Base-by-base conservation (phyloP, 164 flowering plant species). In the Stephania cephalantha region DNA sequence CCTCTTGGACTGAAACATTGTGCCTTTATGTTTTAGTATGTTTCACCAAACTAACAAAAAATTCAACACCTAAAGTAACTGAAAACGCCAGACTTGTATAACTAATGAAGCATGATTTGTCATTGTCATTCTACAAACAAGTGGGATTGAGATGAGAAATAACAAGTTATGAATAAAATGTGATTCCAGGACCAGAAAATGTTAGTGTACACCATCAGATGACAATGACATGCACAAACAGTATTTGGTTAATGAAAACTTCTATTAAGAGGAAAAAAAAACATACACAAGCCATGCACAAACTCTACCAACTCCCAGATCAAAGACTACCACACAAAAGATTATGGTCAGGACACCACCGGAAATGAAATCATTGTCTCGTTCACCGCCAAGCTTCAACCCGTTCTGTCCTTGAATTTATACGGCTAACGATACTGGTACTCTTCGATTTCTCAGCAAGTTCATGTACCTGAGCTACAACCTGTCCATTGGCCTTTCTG, bases 311-410 rank as follows among this genome's bases (percentile, higher is more conserved):
- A 71, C 50, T 78, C 77, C 58, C 75, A 46, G 65, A 75, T 64
- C 30, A 61, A 70, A 69, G 35, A 42, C 22, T n/a, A 3, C n/a
- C 70, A 31, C 66, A 3, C 66, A 61, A 61, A 25, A 61, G 9
- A 61, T 68, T 68, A 9, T 18, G 31, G 70, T 68, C 46, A 68
- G 46, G 70, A 45, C 45, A 6, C 46, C 45, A 68, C 29, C 5
- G 4, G 11, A 66, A 58, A 20, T 5, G 2, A 18, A 48, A 17
- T 45, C 67, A 66, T 11, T 52, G 75, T 85, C 79, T 87, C 9
- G 6, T 79, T 87, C 80, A 91, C 20, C 92, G 77, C 92, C 93
- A 91, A 18, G 96, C 96, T 87, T 89, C 92, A n/a, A 86, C 88
- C 63, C 88, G 83, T 76, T 86, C 93, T 5, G 69, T 74, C 76